phyloP scores from a whole-genome alignment of 495 filamentous ascomycete genomes.

The Hyaloscypha variabilis region DNA sequence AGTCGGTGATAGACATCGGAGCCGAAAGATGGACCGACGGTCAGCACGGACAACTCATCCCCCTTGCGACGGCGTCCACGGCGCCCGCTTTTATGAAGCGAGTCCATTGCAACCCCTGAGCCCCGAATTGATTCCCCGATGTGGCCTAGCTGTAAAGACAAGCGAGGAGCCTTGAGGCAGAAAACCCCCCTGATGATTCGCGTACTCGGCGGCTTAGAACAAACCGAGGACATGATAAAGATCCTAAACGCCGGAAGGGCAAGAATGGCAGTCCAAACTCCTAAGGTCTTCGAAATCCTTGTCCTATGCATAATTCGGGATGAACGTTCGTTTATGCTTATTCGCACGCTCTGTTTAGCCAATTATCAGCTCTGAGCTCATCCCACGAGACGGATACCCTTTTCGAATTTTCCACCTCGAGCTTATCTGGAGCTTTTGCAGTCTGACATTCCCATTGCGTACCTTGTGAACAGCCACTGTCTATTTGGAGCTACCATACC shows the following conservation, averaged over 20 bases:
- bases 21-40: neutral
- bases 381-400: neutral
- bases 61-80: neutral
- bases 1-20: too few species aligned
- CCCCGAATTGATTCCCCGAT: neutral
- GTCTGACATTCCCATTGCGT: neutral
- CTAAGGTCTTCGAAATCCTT: neutral
- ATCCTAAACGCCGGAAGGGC: neutral
- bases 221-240: neutral
- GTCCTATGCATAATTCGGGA: neutral
- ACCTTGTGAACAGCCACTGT: neutral
- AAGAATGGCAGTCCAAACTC: neutral
- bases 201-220: constrained; percentile 6
- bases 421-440: neutral
- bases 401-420: neutral
- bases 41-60: neutral
- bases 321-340: neutral
- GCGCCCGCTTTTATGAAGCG: neutral
- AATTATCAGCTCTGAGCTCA: neutral
- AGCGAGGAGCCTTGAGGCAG: neutral
- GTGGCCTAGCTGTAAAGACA: neutral
- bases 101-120: neutral
- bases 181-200: neutral
- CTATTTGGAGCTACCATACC: neutral
- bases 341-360: neutral